Evolutionary conservation across 225 moss, liverwort and hornwort genomes (phyloP).

Genomic region (Antitrichia curtipendula): DNA sequence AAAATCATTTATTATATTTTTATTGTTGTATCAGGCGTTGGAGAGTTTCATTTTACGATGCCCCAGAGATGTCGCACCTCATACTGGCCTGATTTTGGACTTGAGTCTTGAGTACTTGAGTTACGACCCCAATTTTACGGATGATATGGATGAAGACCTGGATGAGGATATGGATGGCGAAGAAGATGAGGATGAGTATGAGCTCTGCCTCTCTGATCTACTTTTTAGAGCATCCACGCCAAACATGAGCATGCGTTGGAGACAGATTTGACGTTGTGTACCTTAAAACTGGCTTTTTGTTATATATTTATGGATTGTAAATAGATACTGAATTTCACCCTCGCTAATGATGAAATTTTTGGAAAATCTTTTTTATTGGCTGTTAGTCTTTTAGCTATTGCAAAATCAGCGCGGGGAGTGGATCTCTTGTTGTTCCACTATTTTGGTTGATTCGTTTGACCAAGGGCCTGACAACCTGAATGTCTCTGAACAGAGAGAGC

Average conservation of each 20-base stretch:
- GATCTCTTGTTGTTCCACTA: background rate
- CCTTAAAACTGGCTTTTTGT: background rate
- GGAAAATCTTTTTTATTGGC: background rate
- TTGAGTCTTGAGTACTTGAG: constrained; percentile 89
- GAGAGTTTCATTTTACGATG: constrained; percentile 96
- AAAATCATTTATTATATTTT: background rate
- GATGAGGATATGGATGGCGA: constrained; percentile 97
- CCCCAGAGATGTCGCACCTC: constrained; percentile 90
- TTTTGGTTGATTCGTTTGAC: background rate
- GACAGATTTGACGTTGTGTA: background rate
- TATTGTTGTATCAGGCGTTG: constrained; percentile 48
- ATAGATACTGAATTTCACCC: background rate
- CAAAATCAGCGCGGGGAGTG: background rate
- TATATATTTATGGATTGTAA: constrained; percentile 10
- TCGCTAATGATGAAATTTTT: background rate
- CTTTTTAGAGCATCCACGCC: background rate
- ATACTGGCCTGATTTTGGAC: constrained; percentile 74
- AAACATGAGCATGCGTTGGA: constrained; percentile 1
- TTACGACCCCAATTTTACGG: constrained; percentile 99
- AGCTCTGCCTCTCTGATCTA: background rate
- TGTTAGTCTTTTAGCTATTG: background rate
- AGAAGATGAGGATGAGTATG: constrained; percentile 99
- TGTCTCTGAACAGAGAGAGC: constrained; percentile 58
- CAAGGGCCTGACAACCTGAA: background rate
- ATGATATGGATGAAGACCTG: constrained; percentile 98